Evolutionary conservation across 306 rosid genomes (phyloP), one percentile per base, ranked within the genome.

Genomic region (Cicer chorassanicum): DNA sequence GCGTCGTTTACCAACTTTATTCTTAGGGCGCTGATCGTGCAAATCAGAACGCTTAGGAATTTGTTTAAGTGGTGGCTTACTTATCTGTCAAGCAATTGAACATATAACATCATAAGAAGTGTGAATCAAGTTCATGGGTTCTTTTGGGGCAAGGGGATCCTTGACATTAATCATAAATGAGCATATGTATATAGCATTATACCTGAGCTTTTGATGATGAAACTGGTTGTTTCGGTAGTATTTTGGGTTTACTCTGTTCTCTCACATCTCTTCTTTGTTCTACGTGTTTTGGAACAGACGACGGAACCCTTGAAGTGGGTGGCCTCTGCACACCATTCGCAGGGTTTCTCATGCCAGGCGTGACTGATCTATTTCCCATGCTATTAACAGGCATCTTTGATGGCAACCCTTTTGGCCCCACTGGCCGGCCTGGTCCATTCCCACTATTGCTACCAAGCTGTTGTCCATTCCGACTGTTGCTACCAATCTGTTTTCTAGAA

Each of bases 371-470:
- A 79, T 80, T 93, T 81, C 74, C 90, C 75, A 79, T 9, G 70
- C 76, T 44, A 65, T 76, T 67, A 18, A 62, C 77, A 56, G 88
- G 81, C 60, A 39, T 67, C 90, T 81, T 92, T 13, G 82, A 55
- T 43, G 86, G 90, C 54, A 82, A 14, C 34, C 80, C 87, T 83
- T 88, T 93, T 34, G 84, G 68, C 29, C 61, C 91, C 61, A 69
- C 42, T 9, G 91, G 89, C 85, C 90, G 96, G 38, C 93, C 88
- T 16, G 86, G 88, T 51, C 92, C 93, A 82, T 65, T 88, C 62
- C 82, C 92, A 18, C 46, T 82, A 66, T 78, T 84, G 77, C 70
- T 88, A 69, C 84, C 86, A 66, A 88, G 89, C 50, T 83, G 96
- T 71, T 64, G 88, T 81, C 89, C 93, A 82, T 65, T 88, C 62